Conservation (phyloP, 495 filamentous ascomycete species). For the Glonium stellatum region DNA sequence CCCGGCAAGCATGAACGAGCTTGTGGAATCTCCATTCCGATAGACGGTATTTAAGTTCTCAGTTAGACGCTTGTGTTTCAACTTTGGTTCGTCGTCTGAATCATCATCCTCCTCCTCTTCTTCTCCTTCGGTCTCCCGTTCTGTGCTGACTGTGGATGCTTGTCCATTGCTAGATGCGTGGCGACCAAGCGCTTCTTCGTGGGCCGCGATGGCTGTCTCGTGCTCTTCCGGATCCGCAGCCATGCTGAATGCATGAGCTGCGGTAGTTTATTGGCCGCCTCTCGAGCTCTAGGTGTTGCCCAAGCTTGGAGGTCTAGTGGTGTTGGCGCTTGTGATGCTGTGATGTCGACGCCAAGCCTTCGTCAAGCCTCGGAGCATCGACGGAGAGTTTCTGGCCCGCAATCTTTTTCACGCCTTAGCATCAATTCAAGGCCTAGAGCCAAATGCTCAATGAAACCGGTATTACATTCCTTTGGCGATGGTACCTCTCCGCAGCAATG, state of each 20-base stretch:
- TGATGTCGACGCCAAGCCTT: constrained; percentile 26
- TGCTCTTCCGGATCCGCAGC: constrained; percentile 27
- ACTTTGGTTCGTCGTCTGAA: constrained; percentile 89
- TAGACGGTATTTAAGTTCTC: constrained; percentile 72
- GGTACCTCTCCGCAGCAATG: constrained; percentile 21
- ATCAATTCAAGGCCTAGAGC: neutral
- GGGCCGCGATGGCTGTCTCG: constrained; percentile 11
- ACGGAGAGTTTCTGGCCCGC: neutral
- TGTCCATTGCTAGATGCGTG: constrained; percentile 15
- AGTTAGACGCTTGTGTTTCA: constrained; percentile 87
- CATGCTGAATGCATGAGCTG: constrained; percentile 37
- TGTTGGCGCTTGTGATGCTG: constrained; percentile 6
- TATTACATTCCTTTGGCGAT: constrained; percentile 12
- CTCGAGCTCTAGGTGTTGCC: constrained; percentile 10
- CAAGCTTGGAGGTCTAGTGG: constrained; percentile 10
- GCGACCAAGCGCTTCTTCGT: constrained; percentile 12
- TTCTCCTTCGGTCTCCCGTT: constrained; percentile 26
- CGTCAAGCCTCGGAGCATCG: neutral
- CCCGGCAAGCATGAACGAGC: constrained; percentile 77
- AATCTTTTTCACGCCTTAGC: neutral
- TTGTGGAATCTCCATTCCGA: constrained; percentile 89
- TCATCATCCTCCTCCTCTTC: constrained; percentile 73
- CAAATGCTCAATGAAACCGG: constrained; percentile 9
- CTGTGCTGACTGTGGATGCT: constrained; percentile 11
- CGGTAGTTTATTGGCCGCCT: constrained; percentile 20